Conservation (phyloP, 139 green algal genomes). For the Zygnema cylindricum region DNA sequence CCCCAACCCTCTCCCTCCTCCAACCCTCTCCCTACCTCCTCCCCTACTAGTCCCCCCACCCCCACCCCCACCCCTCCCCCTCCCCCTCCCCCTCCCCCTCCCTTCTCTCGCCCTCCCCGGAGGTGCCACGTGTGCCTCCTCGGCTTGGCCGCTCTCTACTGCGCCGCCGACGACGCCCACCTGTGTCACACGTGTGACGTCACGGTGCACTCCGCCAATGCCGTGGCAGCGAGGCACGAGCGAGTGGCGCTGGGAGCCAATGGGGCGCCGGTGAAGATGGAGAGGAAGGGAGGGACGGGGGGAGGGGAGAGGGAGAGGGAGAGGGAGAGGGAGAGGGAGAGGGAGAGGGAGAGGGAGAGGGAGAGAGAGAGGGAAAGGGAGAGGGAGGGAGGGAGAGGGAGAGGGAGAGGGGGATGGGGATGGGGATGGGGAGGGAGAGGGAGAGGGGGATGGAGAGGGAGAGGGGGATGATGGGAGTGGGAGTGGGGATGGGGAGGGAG, state of each 20-base stretch:
- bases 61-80: neutral
- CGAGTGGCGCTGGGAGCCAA: conserved; percentile 33
- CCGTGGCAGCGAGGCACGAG: conserved; percentile 40
- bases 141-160: conserved; percentile 31
- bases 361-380: too few species aligned
- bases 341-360: too few species aligned
- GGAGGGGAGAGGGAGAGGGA: conserved; percentile 59
- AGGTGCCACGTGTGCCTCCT: conserved; percentile 40
- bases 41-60: neutral
- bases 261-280: conserved; percentile 50
- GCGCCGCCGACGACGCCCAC: conserved; percentile 50
- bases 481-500: too few species aligned
- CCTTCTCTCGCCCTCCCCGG: neutral
- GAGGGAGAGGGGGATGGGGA: too few species aligned
- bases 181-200: conserved; percentile 38
- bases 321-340: neutral
- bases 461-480: too few species aligned
- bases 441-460: too few species aligned
- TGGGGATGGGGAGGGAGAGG: too few species aligned
- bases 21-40: neutral
- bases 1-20: too few species aligned
- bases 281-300: too few species aligned
- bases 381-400: too few species aligned
- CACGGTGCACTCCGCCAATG: conserved; percentile 39
- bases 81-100: neutral